Evolutionary conservation across 1,284 basidiomycete genomes (phyloP), one percentile per base, ranked within the genome.

Genomic region (Puccinia triticina): DNA sequence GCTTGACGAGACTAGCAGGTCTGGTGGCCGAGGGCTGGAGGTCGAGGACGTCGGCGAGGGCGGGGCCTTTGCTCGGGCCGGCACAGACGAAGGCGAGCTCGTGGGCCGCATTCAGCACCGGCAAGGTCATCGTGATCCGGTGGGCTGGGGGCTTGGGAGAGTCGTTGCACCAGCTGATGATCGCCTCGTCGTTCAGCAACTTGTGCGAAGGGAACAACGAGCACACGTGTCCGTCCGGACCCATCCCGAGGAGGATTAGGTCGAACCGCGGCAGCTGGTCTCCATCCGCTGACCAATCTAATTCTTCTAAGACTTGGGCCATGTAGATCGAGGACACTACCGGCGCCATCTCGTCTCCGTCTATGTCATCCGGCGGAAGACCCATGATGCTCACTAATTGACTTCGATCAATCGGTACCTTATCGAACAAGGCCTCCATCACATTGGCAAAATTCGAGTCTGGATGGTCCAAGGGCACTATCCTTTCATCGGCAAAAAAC

Each of bases 241-340:
- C 87, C 86, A 87, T 87, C 14, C 87, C 87, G 12, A 87, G 82
- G 50, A 87, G 83, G 79, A 87, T 86, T 14, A 87, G 83, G 72
- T 87, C 87, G 40, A 87, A 87, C 40, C 87, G 86, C 4, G 87
- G 87, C 77, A 86, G 85, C 3, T 86, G 48, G 48, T 73, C 50
- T 11, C 73, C 21, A 86, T 86, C 32, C 85, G 83, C 46, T 14
- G 77, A 69, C 37, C 43, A 69, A 79, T 79, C 53, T 32, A 73
- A 55, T 67, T 86, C 86, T 83, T 88, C 89, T 84, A 98, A 94
- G 84, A 99, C 92, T 88, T 93, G 91, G 87, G 95, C 92, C 88
- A 98, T 96, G 88, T 99, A 99, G 26, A 92, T 91, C 87, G 97
- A 95, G 8, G 93, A 89, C 84, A 96, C 91, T 87, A 96, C 94